Base-by-base conservation (phyloP, 2,329 filamentous ascomycete species). In the Beauveria sp. region DNA sequence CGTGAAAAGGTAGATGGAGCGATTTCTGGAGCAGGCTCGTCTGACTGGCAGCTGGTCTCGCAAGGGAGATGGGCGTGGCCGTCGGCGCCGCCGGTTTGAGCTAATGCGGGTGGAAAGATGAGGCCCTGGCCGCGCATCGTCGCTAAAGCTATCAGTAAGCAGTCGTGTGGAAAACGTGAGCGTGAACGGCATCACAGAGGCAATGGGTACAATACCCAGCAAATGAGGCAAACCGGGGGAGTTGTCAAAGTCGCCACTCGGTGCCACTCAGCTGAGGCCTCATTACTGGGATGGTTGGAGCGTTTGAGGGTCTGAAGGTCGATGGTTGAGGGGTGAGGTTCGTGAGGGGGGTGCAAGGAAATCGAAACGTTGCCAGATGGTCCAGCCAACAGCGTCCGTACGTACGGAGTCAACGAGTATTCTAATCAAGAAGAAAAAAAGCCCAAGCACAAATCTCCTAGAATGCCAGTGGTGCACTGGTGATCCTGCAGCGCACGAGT, bases 191-290 rank as follows among this genome's bases (percentile, higher is more conserved):
- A 52, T 59, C 55, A 59, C 40, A 51, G 10, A 52, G n/a, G 22
- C 46, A 44, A 16, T 46, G 57, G 57, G 57, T 59, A 59, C 57
- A 41, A 26, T 59, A 59, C 57, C 57, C 57, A 46, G 48, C 6
- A 37, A 41, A 18, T n/a, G 40, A 40, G 37, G 40, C 48, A 52
- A 52, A 59, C 52, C 56, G 56, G 46, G 46, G 34, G 34, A 26
- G n/a, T 52, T 10, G 37, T 59, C n/a, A 41, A 16, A 8, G 48
- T 37, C 26, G 48, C 47, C 47, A 59, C 46, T 28, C 22, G 47
- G 46, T 52, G 56, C 56, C 47, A 51, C 57, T 59, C 40, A 59
- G 57, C 50, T 53, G 57, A 54, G 57, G 56, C 56, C 47, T 43
- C 56, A 34, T 34, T 56, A 56, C 54, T 30, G 52, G 51, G 37